Conservation (phyloP, 139 green algal genomes). For the Microglena sp. region DNA sequence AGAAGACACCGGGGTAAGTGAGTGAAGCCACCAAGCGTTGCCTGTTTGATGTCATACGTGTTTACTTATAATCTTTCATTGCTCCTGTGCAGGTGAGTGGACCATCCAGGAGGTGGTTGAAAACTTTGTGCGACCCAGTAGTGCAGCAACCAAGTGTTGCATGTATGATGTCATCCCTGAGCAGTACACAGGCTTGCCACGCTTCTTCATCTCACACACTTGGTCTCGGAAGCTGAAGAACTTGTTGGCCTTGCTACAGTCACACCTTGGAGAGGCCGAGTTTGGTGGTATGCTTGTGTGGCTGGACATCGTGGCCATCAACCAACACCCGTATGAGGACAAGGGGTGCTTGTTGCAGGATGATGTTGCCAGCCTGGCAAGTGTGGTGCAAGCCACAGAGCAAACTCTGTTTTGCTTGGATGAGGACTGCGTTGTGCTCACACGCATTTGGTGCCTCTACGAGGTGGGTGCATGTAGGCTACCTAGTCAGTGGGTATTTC, state of each 20-base stretch:
- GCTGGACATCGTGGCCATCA: constrained; percentile 9
- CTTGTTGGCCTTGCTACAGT: background rate
- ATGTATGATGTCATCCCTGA: background rate
- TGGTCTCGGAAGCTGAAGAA: background rate
- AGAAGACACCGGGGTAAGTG: too few relatives aligned
- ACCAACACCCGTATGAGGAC: constrained; percentile 8
- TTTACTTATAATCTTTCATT: too few relatives aligned
- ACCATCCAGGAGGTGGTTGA: too few relatives aligned
- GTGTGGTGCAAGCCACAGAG: background rate
- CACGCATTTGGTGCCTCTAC: constrained; percentile 11
- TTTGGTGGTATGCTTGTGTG: background rate
- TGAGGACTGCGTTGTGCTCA: constrained; percentile 3
- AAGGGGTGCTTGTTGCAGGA: background rate
- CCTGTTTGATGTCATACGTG: too few relatives aligned
- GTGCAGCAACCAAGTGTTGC: background rate
- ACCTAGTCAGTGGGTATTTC: too few relatives aligned
- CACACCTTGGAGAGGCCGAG: background rate
- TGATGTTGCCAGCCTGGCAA: constrained; percentile 2
- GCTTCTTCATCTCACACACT: constrained; percentile 1
- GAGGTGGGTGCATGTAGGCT: constrained; percentile 10
- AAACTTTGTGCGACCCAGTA: too few relatives aligned
- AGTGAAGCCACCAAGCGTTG: too few relatives aligned
- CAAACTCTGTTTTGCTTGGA: constrained; percentile 11
- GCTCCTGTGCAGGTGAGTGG: too few relatives aligned
- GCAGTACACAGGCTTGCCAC: background rate